phyloP scores from a whole-genome alignment of 352 stramenopile genomes.

The Phytophthora uliginosa region DNA sequence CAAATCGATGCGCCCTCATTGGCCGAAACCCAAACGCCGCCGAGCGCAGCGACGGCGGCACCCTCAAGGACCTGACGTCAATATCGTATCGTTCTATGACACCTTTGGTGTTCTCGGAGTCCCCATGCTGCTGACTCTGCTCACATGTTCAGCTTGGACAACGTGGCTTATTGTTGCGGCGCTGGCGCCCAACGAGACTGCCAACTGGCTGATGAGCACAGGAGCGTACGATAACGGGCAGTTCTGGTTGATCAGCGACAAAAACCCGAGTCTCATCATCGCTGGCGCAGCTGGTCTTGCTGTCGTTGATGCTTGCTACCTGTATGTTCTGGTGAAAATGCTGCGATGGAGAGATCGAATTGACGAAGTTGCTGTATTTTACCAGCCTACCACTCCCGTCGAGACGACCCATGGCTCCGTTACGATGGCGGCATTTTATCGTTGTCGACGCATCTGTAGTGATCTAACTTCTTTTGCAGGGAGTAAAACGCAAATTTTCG shows the following conservation, averaged over 20 bases:
- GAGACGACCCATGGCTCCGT: not conserved
- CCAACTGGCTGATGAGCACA: conserved; percentile 60
- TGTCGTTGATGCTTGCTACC: conserved; percentile 37
- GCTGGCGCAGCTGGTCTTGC: conserved; percentile 34
- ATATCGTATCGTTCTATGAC: not conserved
- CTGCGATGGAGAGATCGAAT: conserved; percentile 31
- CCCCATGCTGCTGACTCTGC: conserved; percentile 26
- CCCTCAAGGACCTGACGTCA: conserved; percentile 44
- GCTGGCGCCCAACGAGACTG: conserved; percentile 38
- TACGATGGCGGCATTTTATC: not conserved
- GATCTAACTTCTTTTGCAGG: conserved; percentile 44
- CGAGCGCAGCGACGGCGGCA: too few relatives aligned
- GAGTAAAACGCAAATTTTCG: conserved; percentile 53
- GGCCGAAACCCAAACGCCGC: too few relatives aligned
- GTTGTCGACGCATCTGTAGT: conserved; percentile 2
- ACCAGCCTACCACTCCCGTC: not conserved
- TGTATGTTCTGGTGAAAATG: conserved; percentile 36
- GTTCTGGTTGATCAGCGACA: conserved; percentile 53
- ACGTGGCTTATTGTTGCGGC: conserved; percentile 49
- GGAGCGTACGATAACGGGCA: conserved; percentile 49
- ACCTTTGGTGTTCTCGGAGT: conserved; percentile 18
- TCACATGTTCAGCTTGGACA: conserved; percentile 41
- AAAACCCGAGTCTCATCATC: conserved; percentile 2
- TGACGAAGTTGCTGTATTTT: conserved; percentile 12
- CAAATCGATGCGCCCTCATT: too few relatives aligned